These are phyloP conservation scores for Fusarium pseudograminearum DNA, from an alignment of 2,329 filamentous ascomycete genomes.

Conservation along the genomic window DNA sequence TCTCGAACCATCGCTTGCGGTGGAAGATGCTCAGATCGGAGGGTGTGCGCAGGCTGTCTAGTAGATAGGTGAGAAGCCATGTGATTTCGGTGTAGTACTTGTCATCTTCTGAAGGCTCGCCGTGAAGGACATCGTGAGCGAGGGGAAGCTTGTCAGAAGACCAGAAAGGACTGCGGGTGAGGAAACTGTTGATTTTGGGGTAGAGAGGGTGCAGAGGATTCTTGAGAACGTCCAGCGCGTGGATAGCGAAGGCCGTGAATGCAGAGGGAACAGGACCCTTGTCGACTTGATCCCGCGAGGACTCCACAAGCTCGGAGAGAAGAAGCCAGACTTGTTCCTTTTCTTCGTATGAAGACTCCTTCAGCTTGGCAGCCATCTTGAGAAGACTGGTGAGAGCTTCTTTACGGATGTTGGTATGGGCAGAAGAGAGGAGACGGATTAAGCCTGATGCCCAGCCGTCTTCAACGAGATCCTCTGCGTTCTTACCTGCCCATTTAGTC, in stretches of 20 bases:
- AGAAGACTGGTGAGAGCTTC: constrained; percentile 79
- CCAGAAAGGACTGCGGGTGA: constrained; percentile 84
- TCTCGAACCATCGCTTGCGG: constrained; percentile 77
- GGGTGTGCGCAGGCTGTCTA: constrained; percentile 72
- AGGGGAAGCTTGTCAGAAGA: constrained; percentile 77
- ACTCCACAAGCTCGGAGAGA: constrained; percentile 83
- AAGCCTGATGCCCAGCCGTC: constrained; percentile 79
- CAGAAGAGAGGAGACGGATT: constrained; percentile 80
- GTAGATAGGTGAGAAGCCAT: constrained; percentile 79
- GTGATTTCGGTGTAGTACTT: constrained; percentile 77
- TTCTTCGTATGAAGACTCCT: constrained; percentile 78
- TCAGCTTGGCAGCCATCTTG: constrained; percentile 72
- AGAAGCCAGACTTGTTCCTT: constrained; percentile 83
- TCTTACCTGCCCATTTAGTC: constrained; percentile 78
- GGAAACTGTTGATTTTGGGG: constrained; percentile 85
- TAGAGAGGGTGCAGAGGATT: constrained; percentile 87
- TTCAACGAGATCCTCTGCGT: constrained; percentile 81
- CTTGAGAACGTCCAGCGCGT: constrained; percentile 75
- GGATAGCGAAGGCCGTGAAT: constrained; percentile 79
- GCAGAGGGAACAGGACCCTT: constrained; percentile 75
- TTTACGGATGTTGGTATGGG: constrained; percentile 79
- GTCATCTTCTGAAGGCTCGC: constrained; percentile 78
- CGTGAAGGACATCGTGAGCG: constrained; percentile 70
- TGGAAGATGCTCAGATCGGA: constrained; percentile 72
- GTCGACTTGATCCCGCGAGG: constrained; percentile 68